Evolutionary conservation across 2,329 filamentous ascomycete genomes (phyloP).

Genomic region (Aspergillus floridensis): DNA sequence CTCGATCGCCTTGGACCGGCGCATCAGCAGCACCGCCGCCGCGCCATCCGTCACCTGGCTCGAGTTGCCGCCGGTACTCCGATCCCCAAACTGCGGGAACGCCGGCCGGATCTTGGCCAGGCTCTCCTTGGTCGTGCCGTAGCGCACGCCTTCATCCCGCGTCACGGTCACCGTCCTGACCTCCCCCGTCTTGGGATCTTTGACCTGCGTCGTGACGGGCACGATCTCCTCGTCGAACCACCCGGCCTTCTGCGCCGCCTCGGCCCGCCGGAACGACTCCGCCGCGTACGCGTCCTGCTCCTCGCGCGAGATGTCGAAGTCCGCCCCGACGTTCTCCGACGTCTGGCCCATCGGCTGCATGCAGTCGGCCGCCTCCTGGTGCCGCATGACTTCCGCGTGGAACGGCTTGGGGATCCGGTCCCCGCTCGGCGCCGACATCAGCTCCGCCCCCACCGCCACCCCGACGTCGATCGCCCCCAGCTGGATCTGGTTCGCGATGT

Average conservation of each 20-base stretch:
- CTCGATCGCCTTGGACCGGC: conserved; percentile 81
- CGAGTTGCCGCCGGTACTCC: conserved; percentile 88
- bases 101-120: conserved; percentile 83
- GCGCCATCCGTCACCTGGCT: conserved; percentile 94
- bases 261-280: conserved; percentile 83
- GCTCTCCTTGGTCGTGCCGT: conserved; percentile 80
- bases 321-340: conserved; percentile 87
- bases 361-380: conserved; percentile 79
- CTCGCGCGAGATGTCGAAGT: conserved; percentile 81
- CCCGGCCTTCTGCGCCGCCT: conserved; percentile 84
- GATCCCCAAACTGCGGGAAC: conserved; percentile 84
- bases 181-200: conserved; percentile 79
- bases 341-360: conserved; percentile 98
- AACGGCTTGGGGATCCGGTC: conserved; percentile 71
- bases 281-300: conserved; percentile 81
- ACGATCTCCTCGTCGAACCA: conserved; percentile 93
- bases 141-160: conserved; percentile 85
- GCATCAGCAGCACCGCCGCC: conserved; percentile 88
- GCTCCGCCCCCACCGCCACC: conserved; percentile 82
- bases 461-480: conserved; percentile 81
- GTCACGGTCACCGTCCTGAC: conserved; percentile 74
- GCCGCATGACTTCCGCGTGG: conserved; percentile 70
- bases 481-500: conserved; percentile 85
- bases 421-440: conserved; percentile 69
- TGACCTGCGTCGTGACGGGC: conserved; percentile 77